Evolutionary conservation across 108 stramenopile genomes (phyloP).

Genomic region (Pseudonitzschia multiseries): DNA sequence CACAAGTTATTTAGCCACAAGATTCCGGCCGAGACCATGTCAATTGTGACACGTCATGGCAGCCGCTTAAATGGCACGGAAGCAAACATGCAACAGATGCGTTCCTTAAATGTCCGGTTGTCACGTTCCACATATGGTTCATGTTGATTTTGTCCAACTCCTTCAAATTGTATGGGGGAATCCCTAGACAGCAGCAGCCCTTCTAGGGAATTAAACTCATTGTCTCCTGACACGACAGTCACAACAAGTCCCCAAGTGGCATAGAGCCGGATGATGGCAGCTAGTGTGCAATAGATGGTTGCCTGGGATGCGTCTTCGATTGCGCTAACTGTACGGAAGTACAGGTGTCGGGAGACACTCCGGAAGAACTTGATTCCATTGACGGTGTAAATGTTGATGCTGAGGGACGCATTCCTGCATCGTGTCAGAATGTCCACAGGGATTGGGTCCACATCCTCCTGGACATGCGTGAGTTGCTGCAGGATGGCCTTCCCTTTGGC

Average conservation of each 20-base stretch:
- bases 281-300: background rate
- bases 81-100: background rate
- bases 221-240: background rate
- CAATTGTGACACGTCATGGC: background rate
- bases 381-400: background rate
- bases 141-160: background rate
- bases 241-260: background rate
- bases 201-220: background rate
- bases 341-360: background rate
- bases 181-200: background rate
- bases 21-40: background rate
- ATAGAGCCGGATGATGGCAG: background rate
- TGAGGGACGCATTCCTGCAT: background rate
- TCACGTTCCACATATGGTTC: background rate
- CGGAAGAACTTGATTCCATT: background rate
- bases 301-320: background rate
- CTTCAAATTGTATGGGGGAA: background rate
- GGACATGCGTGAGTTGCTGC: too few relatives aligned
- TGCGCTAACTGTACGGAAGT: background rate
- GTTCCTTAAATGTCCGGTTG: background rate
- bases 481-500: background rate
- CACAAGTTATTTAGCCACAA: background rate
- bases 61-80: background rate
- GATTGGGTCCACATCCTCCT: background rate
- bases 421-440: background rate